Percentiles rank a stretch among this genome's conserved stretches.
phyloP scores from a whole-genome alignment of 352 stramenopile genomes.

The Phytophthora palmivora region DNA sequence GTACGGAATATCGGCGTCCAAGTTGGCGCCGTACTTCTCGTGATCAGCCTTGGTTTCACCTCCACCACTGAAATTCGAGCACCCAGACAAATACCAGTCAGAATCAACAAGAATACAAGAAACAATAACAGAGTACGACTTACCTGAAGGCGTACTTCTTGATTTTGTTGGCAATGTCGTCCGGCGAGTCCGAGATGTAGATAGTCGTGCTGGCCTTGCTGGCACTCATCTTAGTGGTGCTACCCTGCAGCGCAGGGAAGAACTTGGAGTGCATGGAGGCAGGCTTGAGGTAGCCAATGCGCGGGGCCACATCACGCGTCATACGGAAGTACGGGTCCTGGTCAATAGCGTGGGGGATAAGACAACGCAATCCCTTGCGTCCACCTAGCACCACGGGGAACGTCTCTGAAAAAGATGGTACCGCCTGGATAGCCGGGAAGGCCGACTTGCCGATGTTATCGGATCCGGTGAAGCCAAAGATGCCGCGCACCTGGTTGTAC shows the following conservation, averaged over 20 bases:
- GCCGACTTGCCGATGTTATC: constrained; percentile 99
- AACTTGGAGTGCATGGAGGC: constrained; percentile 99
- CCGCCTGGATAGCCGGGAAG: constrained; percentile 98
- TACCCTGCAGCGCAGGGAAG: constrained; percentile 98
- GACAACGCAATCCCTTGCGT: constrained; percentile 93
- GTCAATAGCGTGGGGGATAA: constrained; percentile 99
- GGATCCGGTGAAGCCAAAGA: constrained; percentile 99
- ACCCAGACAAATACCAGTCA: constrained; percentile 70
- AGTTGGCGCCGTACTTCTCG: constrained; percentile 97
- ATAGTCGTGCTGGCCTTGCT: constrained; percentile 97
- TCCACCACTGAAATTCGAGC: constrained; percentile 89
- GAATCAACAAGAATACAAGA: constrained; percentile 15
- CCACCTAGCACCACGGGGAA: constrained; percentile 94
- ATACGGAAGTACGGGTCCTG: constrained; percentile 99
- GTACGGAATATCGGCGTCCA: constrained; percentile 98
- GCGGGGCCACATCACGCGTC: constrained; percentile 98
- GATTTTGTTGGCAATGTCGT: constrained; percentile 95
- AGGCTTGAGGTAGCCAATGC: constrained; percentile 96
- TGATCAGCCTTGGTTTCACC: constrained; percentile 99
- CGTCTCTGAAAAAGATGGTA: constrained; percentile 97
- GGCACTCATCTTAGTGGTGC: constrained; percentile 98
- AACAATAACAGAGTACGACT: constrained; percentile 12
- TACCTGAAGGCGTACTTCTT: constrained; percentile 90
- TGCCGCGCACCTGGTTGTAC: constrained; percentile 97
- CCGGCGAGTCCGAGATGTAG: constrained; percentile 98